Evolutionary conservation across 2,329 filamentous ascomycete genomes (phyloP).

Genomic region (Phialophora chinensis): DNA sequence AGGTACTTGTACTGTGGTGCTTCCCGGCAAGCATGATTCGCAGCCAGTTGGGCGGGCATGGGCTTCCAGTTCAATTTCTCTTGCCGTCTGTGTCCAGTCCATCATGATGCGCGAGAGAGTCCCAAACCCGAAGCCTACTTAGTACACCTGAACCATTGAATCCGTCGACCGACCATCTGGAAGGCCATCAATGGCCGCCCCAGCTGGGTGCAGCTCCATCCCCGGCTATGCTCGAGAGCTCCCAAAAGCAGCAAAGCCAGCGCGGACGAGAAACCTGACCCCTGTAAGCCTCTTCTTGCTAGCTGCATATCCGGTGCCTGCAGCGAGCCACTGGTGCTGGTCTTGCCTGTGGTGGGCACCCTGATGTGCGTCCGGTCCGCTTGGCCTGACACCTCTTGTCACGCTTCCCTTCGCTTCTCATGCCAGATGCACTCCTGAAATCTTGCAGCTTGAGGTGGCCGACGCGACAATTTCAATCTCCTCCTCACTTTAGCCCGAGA

Average conservation of each 20-base stretch:
- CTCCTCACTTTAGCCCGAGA: conserved; percentile 6
- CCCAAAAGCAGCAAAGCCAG: not conserved
- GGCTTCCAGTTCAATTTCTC: not conserved
- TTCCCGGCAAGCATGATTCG: too few species aligned
- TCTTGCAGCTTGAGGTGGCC: conserved; percentile 16
- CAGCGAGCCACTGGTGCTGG: conserved; percentile 4
- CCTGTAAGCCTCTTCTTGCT: conserved; percentile 29
- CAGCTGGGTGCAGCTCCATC: conserved; percentile 1
- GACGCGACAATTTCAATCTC: conserved; percentile 23
- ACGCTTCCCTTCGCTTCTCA: conserved; percentile 32
- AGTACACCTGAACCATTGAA: conserved; percentile 9
- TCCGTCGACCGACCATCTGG: conserved; percentile 2
- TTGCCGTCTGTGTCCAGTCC: not conserved
- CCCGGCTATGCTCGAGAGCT: conserved; percentile 9
- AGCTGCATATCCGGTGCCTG: conserved; percentile 21
- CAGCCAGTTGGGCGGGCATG: too few species aligned
- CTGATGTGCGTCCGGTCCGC: conserved; percentile 20
- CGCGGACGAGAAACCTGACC: conserved; percentile 10
- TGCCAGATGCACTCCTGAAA: conserved; percentile 33
- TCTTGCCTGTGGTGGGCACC: conserved; percentile 6
- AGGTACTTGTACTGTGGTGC: not conserved
- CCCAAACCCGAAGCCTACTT: not conserved
- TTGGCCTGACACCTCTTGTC: conserved; percentile 32
- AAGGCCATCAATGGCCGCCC: not conserved
- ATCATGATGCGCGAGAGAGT: not conserved